Evolutionary conservation across 2,329 filamentous ascomycete species (phyloP).

Genomic region (Sporothrix dimorphospora): DNA sequence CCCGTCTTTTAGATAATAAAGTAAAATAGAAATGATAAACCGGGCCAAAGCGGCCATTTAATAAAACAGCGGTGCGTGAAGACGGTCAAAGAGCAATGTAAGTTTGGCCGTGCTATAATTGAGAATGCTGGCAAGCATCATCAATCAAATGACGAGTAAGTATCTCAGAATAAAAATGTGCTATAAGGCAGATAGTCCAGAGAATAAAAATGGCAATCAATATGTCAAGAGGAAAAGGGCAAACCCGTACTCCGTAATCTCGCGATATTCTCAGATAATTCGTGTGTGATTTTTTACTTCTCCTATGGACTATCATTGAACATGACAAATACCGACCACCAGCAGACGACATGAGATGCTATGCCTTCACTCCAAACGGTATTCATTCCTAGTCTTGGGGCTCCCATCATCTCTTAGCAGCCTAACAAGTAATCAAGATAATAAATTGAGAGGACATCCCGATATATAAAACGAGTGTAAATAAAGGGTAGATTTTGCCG

Average conservation of each 20-base stretch:
- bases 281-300: too few species aligned
- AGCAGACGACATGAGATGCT: not conserved
- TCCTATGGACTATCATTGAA: too few species aligned
- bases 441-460: not conserved
- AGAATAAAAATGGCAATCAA: too few species aligned
- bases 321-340: not conserved
- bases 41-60: conserved; percentile 15
- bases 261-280: too few species aligned
- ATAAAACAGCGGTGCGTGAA: not conserved
- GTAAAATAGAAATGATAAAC: not conserved
- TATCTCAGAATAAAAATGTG: too few species aligned
- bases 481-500: not conserved
- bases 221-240: too few species aligned
- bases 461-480: conserved; percentile 15
- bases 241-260: too few species aligned
- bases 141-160: not conserved
- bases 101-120: not conserved
- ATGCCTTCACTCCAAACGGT: not conserved
- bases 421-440: not conserved
- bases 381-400: not conserved
- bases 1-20: not conserved
- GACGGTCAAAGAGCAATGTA: not conserved
- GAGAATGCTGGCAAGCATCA: not conserved
- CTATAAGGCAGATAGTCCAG: too few species aligned
- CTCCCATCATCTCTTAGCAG: not conserved